These are phyloP conservation scores for Hypoxylon sp. DNA, from an alignment of 2,329 filamentous ascomycete species.

Conservation along the genomic window DNA sequence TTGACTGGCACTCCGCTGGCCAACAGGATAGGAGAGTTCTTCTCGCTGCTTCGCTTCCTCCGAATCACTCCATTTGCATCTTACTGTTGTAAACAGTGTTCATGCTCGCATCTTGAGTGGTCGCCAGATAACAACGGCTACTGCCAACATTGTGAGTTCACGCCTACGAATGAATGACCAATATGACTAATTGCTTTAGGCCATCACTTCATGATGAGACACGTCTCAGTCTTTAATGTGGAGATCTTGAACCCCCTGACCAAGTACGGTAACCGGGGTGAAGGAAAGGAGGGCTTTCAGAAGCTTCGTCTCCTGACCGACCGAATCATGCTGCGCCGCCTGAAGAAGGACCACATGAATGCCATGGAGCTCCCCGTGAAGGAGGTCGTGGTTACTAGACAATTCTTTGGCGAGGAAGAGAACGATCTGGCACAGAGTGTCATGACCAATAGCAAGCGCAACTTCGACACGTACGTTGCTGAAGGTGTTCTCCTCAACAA, in stretches of 20 bases:
- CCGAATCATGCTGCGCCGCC: constrained; percentile 91
- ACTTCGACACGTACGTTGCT: constrained; percentile 95
- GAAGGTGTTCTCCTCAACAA: constrained; percentile 95
- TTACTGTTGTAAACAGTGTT: constrained; percentile 90
- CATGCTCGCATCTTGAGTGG: constrained; percentile 86
- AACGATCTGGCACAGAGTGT: constrained; percentile 95
- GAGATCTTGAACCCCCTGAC: constrained; percentile 88
- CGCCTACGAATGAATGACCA: constrained; percentile 41
- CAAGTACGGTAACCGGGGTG: constrained; percentile 65
- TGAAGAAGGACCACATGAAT: constrained; percentile 92
- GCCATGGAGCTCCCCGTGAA: constrained; percentile 97
- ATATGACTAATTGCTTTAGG: constrained; percentile 37
- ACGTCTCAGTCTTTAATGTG: constrained; percentile 89
- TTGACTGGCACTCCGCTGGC: constrained; percentile 94
- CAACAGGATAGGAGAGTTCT: constrained; percentile 96
- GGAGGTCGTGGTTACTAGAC: constrained; percentile 88
- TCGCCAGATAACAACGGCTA: constrained; percentile 73
- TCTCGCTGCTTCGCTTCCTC: constrained; percentile 91
- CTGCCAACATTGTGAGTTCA: constrained; percentile 75
- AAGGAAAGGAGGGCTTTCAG: constrained; percentile 73
- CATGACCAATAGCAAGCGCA: constrained; percentile 87
- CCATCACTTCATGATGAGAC: constrained; percentile 50
- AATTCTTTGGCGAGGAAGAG: constrained; percentile 96
- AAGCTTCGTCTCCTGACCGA: constrained; percentile 91
- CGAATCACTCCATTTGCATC: constrained; percentile 88